Conservation (phyloP, 106 monocot genomes). For the Dendrobium nobile region DNA sequence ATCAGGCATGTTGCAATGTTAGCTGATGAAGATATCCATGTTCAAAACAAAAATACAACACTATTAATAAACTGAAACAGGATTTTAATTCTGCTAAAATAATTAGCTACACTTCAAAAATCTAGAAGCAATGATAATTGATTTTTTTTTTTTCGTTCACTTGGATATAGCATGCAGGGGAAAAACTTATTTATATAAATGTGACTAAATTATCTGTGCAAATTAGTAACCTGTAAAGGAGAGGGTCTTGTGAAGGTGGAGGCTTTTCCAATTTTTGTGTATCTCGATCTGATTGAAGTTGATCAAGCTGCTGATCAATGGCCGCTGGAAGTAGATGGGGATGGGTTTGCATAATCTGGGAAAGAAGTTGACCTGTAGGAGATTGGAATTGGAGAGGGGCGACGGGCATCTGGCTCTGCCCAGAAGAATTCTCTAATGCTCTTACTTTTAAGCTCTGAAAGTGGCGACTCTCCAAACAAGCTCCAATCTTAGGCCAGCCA, state of each 20-base stretch:
- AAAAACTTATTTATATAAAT: neutral
- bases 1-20: neutral
- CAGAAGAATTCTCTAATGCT: slow-evolving; percentile 32
- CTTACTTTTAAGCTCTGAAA: slow-evolving; percentile 25
- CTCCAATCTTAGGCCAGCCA: slow-evolving; percentile 15
- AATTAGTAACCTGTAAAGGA: slow-evolving; percentile 30
- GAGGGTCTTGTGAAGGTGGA: slow-evolving; percentile 25
- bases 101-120: neutral
- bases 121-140: neutral
- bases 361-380: slow-evolving; percentile 53
- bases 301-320: slow-evolving; percentile 63
- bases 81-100: neutral
- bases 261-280: slow-evolving; percentile 26
- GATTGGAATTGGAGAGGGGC: slow-evolving; percentile 51
- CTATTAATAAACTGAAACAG: neutral
- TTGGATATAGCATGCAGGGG: neutral
- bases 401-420: slow-evolving; percentile 25
- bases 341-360: slow-evolving; percentile 65
- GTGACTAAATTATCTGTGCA: neutral
- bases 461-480: slow-evolving; percentile 10
- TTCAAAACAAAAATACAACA: neutral
- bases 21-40: neutral
- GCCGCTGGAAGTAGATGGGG: slow-evolving; percentile 60
- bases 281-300: slow-evolving; percentile 38
- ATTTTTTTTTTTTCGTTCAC: neutral